Evolutionary conservation across 192 early-diverging fungal species (phyloP).

Genomic region (Paraglomus brasilianum): DNA sequence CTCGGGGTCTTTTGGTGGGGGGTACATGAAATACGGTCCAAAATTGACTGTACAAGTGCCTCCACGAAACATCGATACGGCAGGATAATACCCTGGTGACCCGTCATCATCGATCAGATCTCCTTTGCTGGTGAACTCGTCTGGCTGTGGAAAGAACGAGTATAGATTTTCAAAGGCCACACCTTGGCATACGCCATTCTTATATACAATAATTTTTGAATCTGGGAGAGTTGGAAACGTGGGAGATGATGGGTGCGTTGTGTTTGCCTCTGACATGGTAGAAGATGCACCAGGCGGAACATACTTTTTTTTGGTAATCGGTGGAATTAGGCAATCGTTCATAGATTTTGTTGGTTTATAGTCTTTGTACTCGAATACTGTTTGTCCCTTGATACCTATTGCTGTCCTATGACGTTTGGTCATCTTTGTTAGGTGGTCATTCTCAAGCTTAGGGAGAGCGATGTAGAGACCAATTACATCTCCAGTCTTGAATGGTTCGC

Average conservation of each 20-base stretch:
- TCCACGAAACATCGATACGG: constrained; percentile 60
- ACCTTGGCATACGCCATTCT: constrained; percentile 62
- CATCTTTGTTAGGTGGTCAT: constrained; percentile 24
- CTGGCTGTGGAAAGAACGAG: constrained; percentile 45
- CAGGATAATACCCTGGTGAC: constrained; percentile 64
- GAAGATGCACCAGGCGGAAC: constrained; percentile 17
- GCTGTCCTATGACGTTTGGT: constrained; percentile 49
- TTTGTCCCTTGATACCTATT: constrained; percentile 52
- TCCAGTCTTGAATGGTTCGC: constrained; percentile 57
- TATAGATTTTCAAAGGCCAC: constrained; percentile 54
- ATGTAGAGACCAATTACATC: constrained; percentile 68
- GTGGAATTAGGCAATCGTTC: constrained; percentile 49
- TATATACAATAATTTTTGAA: constrained; percentile 61
- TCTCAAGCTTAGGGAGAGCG: constrained; percentile 45
- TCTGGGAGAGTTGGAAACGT: constrained; percentile 42
- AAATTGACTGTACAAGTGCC: constrained; percentile 62
- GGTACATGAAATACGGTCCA: constrained; percentile 61
- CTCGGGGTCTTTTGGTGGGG: constrained; percentile 47
- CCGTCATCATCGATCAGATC: constrained; percentile 58
- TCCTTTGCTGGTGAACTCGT: constrained; percentile 43
- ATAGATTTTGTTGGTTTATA: constrained; percentile 52
- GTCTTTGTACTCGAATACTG: constrained; percentile 58
- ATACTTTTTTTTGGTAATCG: constrained; percentile 37
- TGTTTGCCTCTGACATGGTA: no score
- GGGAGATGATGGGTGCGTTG: no score